Evolutionary conservation across 2,329 filamentous ascomycete genomes (phyloP).

Genomic region (Phaeosphaeria sp.): DNA sequence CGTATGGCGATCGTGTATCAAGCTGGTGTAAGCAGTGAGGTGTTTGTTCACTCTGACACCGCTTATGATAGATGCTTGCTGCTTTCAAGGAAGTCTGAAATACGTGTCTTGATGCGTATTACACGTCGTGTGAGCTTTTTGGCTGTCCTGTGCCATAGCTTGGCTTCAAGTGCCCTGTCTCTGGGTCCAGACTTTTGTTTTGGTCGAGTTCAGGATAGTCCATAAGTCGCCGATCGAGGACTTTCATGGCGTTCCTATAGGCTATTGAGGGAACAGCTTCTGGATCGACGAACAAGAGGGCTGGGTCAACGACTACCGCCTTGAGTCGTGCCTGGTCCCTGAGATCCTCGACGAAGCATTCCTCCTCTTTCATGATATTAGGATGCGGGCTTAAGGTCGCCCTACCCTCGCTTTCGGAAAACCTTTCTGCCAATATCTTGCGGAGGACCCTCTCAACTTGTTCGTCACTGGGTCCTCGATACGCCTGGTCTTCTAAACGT

Average conservation of each 20-base stretch:
- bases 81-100: no score
- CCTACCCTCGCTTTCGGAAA: constrained; percentile 24
- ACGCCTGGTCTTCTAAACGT: constrained; percentile 31
- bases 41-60: no score
- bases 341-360: constrained; percentile 27
- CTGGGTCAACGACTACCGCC: constrained; percentile 27
- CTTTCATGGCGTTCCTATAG: constrained; percentile 34
- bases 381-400: constrained; percentile 13
- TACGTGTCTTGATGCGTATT: no score
- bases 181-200: constrained; percentile 1
- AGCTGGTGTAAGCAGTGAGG: no score
- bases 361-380: constrained; percentile 16
- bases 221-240: constrained; percentile 31
- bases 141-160: constrained; percentile 4
- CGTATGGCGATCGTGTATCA: no score
- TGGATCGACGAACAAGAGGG: constrained; percentile 32
- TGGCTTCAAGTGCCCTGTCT: constrained; percentile 6
- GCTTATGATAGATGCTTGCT: not conserved
- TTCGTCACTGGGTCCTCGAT: constrained; percentile 36
- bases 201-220: constrained; percentile 25
- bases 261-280: constrained; percentile 37
- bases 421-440: constrained; percentile 43
- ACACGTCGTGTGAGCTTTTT: not conserved
- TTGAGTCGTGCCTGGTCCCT: constrained; percentile 15
- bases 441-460: constrained; percentile 45